Evolutionary conservation across 441 rosid species (phyloP).

Genomic region (Erodium texanum): DNA sequence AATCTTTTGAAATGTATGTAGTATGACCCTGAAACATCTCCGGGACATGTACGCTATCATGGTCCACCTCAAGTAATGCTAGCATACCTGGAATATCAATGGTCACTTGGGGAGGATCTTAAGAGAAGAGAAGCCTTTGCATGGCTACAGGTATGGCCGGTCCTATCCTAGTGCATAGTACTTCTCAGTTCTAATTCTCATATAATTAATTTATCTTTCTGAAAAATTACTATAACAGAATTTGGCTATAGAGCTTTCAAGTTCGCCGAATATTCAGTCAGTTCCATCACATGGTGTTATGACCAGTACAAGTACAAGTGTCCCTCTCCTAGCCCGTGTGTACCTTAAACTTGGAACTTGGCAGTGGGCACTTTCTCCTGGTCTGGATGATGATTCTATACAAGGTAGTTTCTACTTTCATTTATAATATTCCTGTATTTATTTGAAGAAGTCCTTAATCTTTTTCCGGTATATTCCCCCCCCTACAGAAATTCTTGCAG

Average conservation of each 20-base stretch:
- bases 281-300: constrained; percentile 39
- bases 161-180: background rate
- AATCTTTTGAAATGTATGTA: constrained; percentile 26
- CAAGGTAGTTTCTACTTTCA: constrained; percentile 43
- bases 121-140: constrained; percentile 94
- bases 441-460: constrained; percentile 16
- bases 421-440: background rate
- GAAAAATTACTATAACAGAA: constrained; percentile 33
- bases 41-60: constrained; percentile 56
- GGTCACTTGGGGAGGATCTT: constrained; percentile 98
- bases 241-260: constrained; percentile 73
- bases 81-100: constrained; percentile 88
- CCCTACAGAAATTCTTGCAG: constrained; percentile 61
- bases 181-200: constrained; percentile 5
- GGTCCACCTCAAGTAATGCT: constrained; percentile 99
- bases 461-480: constrained; percentile 2
- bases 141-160: constrained; percentile 61
- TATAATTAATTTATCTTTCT: constrained; percentile 14
- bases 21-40: constrained; percentile 91
- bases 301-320: constrained; percentile 32
- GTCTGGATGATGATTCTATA: constrained; percentile 81
- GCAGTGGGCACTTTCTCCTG: constrained; percentile 90
- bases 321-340: constrained; percentile 82
- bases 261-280: constrained; percentile 46
- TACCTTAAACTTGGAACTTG: constrained; percentile 84